Evolutionary conservation across 2,329 filamentous ascomycete species (phyloP).

Genomic region (Aspergillus neoniger): DNA sequence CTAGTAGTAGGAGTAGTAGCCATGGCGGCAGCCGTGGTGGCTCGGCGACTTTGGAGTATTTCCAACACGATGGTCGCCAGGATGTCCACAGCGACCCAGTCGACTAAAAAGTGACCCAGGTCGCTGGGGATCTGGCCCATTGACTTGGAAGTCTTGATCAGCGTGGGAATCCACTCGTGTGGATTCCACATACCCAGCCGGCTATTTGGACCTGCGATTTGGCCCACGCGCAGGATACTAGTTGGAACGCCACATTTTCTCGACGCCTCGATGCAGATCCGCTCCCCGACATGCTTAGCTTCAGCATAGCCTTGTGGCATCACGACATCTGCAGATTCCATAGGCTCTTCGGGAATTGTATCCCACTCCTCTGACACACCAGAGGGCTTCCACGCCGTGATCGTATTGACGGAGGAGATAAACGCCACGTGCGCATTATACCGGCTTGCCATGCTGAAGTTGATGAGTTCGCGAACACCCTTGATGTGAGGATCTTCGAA

Average conservation of each 20-base stretch:
- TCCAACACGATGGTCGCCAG: background rate
- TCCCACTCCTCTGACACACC: too few species aligned
- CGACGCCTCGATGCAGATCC: conserved; percentile 42
- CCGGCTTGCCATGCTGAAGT: conserved; percentile 22
- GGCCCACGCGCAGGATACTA: conserved; percentile 33
- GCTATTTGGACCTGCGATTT: conserved; percentile 30
- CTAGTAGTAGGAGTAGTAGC: background rate
- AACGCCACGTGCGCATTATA: conserved; percentile 28
- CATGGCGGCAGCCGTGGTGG: background rate
- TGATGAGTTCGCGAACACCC: conserved; percentile 29
- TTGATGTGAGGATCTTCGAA: conserved; percentile 35
- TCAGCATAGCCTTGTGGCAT: conserved; percentile 37
- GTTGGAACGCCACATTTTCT: conserved; percentile 18
- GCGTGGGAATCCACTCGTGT: conserved; percentile 58
- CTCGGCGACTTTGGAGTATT: background rate
- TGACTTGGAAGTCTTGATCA: conserved; percentile 51
- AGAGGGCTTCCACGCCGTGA: conserved; percentile 20
- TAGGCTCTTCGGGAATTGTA: background rate
- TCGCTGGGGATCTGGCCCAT: conserved; percentile 50
- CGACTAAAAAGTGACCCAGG: conserved; percentile 50
- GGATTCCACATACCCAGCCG: conserved; percentile 50
- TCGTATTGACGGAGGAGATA: conserved; percentile 30
- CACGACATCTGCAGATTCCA: conserved; percentile 22
- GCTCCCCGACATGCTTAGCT: conserved; percentile 43
- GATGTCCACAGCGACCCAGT: conserved; percentile 56